phyloP scores from a whole-genome alignment of 805 yeast species.

The Saturnispora quitensis region DNA sequence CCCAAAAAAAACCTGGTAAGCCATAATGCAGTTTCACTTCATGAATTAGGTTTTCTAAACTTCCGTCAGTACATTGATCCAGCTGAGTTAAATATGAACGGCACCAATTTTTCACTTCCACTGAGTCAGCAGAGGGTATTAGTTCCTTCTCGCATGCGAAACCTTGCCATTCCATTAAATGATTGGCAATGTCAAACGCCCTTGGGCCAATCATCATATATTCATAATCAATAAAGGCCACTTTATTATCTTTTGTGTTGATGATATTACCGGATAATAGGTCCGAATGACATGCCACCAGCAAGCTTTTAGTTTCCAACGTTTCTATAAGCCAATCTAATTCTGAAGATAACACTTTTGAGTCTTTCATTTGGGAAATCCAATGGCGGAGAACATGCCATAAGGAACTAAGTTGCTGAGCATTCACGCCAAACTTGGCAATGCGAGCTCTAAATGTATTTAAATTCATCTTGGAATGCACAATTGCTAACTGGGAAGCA shows the following conservation, averaged over 20 bases:
- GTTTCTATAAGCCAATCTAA: constrained; percentile 43
- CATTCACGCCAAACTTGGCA: not conserved
- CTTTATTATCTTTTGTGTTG: constrained; percentile 26
- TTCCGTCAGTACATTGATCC: not conserved
- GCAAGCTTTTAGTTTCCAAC: constrained; percentile 38
- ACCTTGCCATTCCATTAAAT: constrained; percentile 77
- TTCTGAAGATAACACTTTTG: constrained; percentile 37
- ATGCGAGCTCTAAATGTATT: not conserved
- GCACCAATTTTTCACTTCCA: constrained; percentile 49
- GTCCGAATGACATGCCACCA: constrained; percentile 64
- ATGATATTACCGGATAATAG: constrained; percentile 66
- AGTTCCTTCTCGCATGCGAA: constrained; percentile 55
- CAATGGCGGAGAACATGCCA: constrained; percentile 58
- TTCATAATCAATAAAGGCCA: constrained; percentile 62
- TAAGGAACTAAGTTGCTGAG: constrained; percentile 25
- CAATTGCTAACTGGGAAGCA: constrained; percentile 58
- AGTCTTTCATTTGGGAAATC: constrained; percentile 48
- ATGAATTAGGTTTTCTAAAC: constrained; percentile 36
- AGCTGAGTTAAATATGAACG: constrained; percentile 37
- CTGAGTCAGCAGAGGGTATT: constrained; percentile 38
- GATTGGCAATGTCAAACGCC: constrained; percentile 68
- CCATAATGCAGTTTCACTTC: constrained; percentile 62
- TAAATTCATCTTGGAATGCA: constrained; percentile 39
- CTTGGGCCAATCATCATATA: constrained; percentile 65
- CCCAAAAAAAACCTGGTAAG: constrained; percentile 80